Base-by-base conservation (phyloP, 2,329 filamentous ascomycete species). In the Metarhizium brunneum region DNA sequence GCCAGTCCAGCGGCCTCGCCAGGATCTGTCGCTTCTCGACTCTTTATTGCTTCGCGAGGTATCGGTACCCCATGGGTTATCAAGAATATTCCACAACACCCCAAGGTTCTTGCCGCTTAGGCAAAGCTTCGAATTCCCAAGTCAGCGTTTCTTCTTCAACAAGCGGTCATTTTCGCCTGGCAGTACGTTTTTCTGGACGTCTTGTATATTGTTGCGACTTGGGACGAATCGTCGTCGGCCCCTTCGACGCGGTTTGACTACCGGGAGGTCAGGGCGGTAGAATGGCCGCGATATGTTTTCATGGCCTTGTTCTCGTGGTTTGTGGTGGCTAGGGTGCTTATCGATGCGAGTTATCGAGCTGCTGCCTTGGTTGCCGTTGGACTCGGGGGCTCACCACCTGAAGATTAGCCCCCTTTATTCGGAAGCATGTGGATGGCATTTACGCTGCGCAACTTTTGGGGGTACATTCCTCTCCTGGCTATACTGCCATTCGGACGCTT, bases 301-400 rank as follows among this genome's bases (percentile, higher is more conserved):
- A 40, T 16, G 14, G 14, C 5, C 13, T 5, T 40, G 5, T 13
- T 16, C 13, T 13, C 38, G 13, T 40, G 38, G 38, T 16, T 40
- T 11, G 5, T 40, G 0, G 38, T 40, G 1, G 38, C 38, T 10
- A 13, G 38, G 2, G 38, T 40, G 38, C 38, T 40, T 40, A 16
- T 55, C 20, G 54, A 55, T 35, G 25, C 47, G 2, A n/a, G 29
- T 16, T 55, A 55, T 13, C 54, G 54, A 16, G 18, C 51, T 8
- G 20, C 14, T 32, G 16, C 16, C 13, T 14, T 55, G 4, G 6
- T 51, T 10, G 30, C 49, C 18, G 54, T 55, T 4, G 10, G 29
- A 4, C 11, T 20, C 2, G 49, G 54, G 5, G 3, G 29, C 20
- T 36, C 40, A 7, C n/a, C 35, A 8, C 49, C 54, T 2, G 3